Conservation (phyloP, 345 rosid species). For the Populus davidiana region DNA sequence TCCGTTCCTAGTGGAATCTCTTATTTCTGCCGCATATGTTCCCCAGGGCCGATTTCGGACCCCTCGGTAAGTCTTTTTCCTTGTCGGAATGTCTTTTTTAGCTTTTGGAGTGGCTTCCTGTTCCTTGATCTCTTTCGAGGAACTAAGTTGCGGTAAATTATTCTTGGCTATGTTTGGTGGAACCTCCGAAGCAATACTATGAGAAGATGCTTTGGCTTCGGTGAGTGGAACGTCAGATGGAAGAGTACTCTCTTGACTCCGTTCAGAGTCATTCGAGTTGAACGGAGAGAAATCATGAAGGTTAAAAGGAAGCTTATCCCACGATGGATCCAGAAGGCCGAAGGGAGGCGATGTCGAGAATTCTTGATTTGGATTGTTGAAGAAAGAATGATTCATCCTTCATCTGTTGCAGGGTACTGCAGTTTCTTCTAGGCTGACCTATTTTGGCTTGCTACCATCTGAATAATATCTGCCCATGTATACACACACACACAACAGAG, state of each 20-base stretch:
- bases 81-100: background rate
- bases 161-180: background rate
- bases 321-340: background rate
- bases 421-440: too few relatives aligned
- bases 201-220: background rate
- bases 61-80: constrained; percentile 52
- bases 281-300: background rate
- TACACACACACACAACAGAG: too few relatives aligned
- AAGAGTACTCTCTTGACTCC: background rate
- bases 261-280: too few relatives aligned
- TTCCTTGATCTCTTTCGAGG: background rate
- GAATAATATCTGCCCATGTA: too few relatives aligned
- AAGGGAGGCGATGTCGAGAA: background rate
- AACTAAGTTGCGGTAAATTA: background rate
- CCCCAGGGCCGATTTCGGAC: constrained; percentile 80
- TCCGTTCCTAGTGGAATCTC: constrained; percentile 63
- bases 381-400: too few relatives aligned
- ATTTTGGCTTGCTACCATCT: too few relatives aligned
- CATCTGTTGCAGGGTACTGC: too few relatives aligned
- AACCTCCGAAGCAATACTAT: background rate
- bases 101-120: background rate
- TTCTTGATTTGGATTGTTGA: too few relatives aligned
- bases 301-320: background rate
- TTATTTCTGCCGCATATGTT: constrained; percentile 69
- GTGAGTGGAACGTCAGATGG: background rate